Percentiles rank a stretch among this genome's conserved stretches.
phyloP scores from a whole-genome alignment of 1,139 yeast genomes.

The Sugiyamaella japonica region DNA sequence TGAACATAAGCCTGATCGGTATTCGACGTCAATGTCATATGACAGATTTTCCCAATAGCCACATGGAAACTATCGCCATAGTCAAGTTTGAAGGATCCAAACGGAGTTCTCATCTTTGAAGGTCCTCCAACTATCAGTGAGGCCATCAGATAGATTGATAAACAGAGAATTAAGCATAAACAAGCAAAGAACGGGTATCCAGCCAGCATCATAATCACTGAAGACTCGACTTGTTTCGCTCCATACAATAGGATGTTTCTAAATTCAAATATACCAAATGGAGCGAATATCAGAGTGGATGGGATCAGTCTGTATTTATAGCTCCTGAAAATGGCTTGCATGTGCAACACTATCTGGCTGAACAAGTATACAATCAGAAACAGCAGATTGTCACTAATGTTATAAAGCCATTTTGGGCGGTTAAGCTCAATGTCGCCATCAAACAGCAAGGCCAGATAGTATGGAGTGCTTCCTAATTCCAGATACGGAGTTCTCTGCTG shows the following conservation, averaged over 20 bases:
- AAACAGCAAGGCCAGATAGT: slow-evolving; percentile 1
- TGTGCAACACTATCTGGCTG: slow-evolving; percentile 1
- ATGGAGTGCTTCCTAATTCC: slow-evolving; percentile 8
- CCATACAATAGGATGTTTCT: slow-evolving; percentile 1
- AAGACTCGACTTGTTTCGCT: neutral
- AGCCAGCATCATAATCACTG: neutral
- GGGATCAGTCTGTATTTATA: slow-evolving; percentile 2
- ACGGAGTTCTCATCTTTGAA: slow-evolving; percentile 17
- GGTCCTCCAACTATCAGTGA: slow-evolving; percentile 11
- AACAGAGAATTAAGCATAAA: slow-evolving; percentile 1
- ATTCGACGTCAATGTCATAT: neutral
- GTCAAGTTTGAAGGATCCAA: slow-evolving; percentile 4
- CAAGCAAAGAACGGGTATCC: neutral
- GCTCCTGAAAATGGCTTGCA: slow-evolving; percentile 6
- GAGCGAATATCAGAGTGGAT: slow-evolving; percentile 1
- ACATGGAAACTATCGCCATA: slow-evolving; percentile 2
- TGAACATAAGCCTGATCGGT: neutral
- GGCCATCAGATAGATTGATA: slow-evolving; percentile 5
- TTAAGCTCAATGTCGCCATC: neutral
- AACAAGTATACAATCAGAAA: neutral
- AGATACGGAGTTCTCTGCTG: neutral
- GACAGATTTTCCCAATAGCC: neutral
- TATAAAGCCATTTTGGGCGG: neutral
- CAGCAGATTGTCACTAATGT: slow-evolving; percentile 2
- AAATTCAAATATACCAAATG: slow-evolving; percentile 1